Evolutionary conservation across 2,329 filamentous ascomycete genomes (phyloP), one percentile per base, ranked within the genome.

Genomic region (Colletotrichum sp.): DNA sequence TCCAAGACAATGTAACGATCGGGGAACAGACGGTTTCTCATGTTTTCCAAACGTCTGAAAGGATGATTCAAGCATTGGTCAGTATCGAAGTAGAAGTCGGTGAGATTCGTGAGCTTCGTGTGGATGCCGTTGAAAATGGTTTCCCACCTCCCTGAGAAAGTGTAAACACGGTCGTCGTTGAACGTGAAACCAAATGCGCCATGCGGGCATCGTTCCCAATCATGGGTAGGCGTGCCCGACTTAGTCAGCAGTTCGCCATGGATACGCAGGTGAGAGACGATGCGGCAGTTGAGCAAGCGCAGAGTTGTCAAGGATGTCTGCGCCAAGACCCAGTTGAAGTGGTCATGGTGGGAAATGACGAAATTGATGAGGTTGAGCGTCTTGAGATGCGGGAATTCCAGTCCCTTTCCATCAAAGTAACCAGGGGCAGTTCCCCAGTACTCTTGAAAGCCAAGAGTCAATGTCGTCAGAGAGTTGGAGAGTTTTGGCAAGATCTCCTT

Each of bases 261-360:
- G 28, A 75, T 8, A 8, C 10, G 15, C 22, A 77, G 28, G 36
- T 80, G 72, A 0, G 79, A 77, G 0, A 52, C 77, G 30, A 80
- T 59, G 64, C 71, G 8, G 44, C 79, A 81, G 2, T 13, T 55
- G 15, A 77, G 57, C 3, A 81, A 30, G 0, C 68, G 34, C 1
- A 81, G 67, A 0, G 28, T 55, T 1, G 18, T 66, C 0, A 81
- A 70, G 1, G 79, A 70, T 5, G 57, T 26, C 8, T 79, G 78
- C 0, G 63, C 12, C 3, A 81, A 68, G 26, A 82, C 76, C 81
- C 80, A 83, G 8, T 80, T 78, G 15, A 81, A 77, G 1, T 82
- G 80, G 8, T 81, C 75, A 16, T 79, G 22, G 5, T 78, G 78
- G 0, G 78, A 48, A 36, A 82, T 78, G 0, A 73, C 39, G 13